These are phyloP conservation scores for Penicillium bialowiezense DNA, from an alignment of 495 filamentous ascomycete genomes.

Conservation along the genomic window DNA sequence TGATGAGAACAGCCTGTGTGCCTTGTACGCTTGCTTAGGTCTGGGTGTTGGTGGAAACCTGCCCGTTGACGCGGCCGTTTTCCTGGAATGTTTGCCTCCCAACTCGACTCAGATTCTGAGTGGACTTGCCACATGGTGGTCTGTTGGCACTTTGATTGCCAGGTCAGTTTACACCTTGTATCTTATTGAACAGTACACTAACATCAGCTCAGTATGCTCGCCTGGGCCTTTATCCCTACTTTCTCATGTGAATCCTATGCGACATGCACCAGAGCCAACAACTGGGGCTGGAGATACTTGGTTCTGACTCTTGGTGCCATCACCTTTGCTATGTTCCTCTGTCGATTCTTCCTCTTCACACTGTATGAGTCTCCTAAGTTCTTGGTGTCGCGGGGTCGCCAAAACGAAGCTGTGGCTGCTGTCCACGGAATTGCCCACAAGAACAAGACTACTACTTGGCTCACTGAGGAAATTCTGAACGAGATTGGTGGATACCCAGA, in stretches of 20 bases:
- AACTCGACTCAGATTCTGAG: conserved; percentile 45
- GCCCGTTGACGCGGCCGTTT: conserved; percentile 46
- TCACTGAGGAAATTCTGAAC: conserved; percentile 45
- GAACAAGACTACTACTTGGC: conserved; percentile 46
- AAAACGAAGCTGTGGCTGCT: conserved; percentile 61
- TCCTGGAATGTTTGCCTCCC: conserved; percentile 52
- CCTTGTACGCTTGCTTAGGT: conserved; percentile 41
- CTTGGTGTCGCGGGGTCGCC: conserved; percentile 61
- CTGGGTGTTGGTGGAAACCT: conserved; percentile 53
- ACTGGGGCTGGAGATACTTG: conserved; percentile 77
- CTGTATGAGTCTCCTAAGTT: conserved; percentile 71
- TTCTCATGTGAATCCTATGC: conserved; percentile 25
- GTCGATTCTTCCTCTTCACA: conserved; percentile 54
- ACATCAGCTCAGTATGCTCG: conserved; percentile 37
- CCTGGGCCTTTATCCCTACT: conserved; percentile 52
- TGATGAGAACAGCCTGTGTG: conserved; percentile 21
- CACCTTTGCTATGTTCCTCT: conserved; percentile 58
- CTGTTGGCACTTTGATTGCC: conserved; percentile 48
- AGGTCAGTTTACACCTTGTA: conserved; percentile 10
- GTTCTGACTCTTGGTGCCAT: conserved; percentile 62
- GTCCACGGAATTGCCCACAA: conserved; percentile 53
- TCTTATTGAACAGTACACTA: conserved; percentile 13
- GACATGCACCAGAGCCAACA: conserved; percentile 52
- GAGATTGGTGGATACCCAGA: conserved; percentile 42
- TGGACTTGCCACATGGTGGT: conserved; percentile 52